A percentile compares a stretch with the other conserved stretches of the same genome.
These are phyloP conservation scores for Exophiala spinifera DNA, from an alignment of 2,329 filamentous ascomycete genomes.

Conservation along the genomic window DNA sequence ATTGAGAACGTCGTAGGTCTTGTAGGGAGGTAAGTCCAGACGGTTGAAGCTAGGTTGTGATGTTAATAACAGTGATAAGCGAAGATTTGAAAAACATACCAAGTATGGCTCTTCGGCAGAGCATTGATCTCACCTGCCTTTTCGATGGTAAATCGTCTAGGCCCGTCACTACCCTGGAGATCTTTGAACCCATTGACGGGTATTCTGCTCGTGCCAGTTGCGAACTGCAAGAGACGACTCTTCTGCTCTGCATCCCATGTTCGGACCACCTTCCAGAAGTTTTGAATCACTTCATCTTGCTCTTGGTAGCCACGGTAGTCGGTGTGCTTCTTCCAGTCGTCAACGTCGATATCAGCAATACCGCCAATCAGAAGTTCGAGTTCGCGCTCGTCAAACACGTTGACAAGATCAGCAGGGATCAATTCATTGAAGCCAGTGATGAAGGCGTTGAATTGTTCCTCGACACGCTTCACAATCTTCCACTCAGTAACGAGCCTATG, in stretches of 20 bases:
- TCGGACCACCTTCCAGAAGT: constrained; percentile 96
- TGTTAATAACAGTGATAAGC: constrained; percentile 26
- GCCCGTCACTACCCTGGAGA: constrained; percentile 92
- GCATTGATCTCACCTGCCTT: constrained; percentile 90
- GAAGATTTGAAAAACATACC: constrained; percentile 58
- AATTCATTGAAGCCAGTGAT: constrained; percentile 97
- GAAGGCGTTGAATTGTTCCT: constrained; percentile 97
- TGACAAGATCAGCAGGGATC: constrained; percentile 92
- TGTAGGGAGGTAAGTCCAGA: constrained; percentile 90
- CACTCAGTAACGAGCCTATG: constrained; percentile 87
- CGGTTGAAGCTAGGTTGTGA: constrained; percentile 76
- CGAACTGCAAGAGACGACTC: constrained; percentile 91
- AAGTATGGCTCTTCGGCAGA: constrained; percentile 94
- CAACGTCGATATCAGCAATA: constrained; percentile 99
- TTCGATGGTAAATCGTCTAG: constrained; percentile 93
- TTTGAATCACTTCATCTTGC: constrained; percentile 92
- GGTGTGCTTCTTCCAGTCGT: constrained; percentile 99
- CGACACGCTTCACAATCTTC: constrained; percentile 97
- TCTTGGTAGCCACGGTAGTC: constrained; percentile 99
- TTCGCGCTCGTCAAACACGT: constrained; percentile 97
- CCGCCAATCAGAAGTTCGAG: constrained; percentile 93
- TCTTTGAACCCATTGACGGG: constrained; percentile 99
- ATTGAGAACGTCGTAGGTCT: constrained; percentile 78
- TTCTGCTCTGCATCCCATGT: constrained; percentile 99
- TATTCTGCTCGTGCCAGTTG: constrained; percentile 94